A percentile compares a stretch with the other conserved stretches of the same genome.
Conservation (phyloP, 768 basidiomycete species). For the Tulasnella sp. region DNA sequence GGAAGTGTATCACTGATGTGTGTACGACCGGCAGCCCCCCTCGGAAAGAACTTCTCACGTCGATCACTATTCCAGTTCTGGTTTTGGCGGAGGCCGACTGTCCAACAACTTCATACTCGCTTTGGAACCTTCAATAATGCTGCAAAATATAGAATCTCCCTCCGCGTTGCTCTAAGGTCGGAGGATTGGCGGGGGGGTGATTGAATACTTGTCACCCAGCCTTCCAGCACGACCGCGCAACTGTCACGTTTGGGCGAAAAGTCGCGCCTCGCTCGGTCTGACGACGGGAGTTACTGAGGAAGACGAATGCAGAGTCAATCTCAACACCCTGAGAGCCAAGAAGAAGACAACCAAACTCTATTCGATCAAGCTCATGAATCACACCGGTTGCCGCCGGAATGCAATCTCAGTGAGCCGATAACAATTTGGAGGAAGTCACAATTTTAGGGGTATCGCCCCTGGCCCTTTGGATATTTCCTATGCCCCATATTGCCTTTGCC, state of each 20-base stretch:
- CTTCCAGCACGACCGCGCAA: background rate
- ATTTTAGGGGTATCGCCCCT: slow-evolving; percentile 43
- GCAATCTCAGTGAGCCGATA: background rate
- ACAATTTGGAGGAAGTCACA: background rate
- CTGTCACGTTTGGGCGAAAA: background rate
- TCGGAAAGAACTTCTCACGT: no score
- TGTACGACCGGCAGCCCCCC: no score
- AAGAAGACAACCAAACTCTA: slow-evolving; percentile 40
- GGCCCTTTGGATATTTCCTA: no score
- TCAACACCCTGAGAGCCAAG: slow-evolving; percentile 32
- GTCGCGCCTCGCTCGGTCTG: background rate
- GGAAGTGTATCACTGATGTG: background rate
- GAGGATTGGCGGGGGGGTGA: background rate
- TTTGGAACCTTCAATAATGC: background rate
- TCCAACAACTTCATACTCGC: background rate
- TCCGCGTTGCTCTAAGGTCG: background rate
- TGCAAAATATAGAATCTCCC: background rate
- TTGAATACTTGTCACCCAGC: background rate
- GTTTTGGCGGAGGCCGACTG: background rate
- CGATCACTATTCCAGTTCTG: background rate
- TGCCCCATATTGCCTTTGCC: no score
- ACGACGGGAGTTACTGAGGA: slow-evolving; percentile 46
- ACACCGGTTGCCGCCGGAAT: slow-evolving; percentile 9
- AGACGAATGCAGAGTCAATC: slow-evolving; percentile 35
- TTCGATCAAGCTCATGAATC: slow-evolving; percentile 50